phyloP scores from a whole-genome alignment of 2,329 filamentous ascomycete species.

The Colletotrichum euphorbiae region DNA sequence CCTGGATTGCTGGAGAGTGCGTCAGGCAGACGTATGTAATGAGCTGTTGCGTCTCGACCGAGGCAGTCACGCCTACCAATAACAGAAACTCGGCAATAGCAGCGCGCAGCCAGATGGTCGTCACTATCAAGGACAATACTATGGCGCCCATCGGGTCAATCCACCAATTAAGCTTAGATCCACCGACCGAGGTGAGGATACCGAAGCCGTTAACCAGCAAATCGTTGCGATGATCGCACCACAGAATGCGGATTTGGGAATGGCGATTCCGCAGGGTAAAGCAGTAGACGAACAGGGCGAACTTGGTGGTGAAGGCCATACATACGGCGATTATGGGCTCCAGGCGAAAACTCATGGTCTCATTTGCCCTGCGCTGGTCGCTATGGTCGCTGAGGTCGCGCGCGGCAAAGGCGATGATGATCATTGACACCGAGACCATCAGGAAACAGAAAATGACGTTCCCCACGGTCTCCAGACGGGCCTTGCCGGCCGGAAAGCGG shows the following conservation, averaged over 20 bases:
- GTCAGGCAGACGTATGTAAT: slow-evolving; percentile 98
- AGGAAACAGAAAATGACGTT: slow-evolving; percentile 97
- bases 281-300: slow-evolving; percentile 90
- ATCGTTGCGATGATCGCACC: slow-evolving; percentile 97
- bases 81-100: slow-evolving; percentile 91
- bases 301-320: slow-evolving; percentile 86
- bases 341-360: slow-evolving; percentile 77
- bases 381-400: slow-evolving; percentile 72
- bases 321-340: slow-evolving; percentile 87
- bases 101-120: slow-evolving; percentile 83
- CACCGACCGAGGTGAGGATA: slow-evolving; percentile 89
- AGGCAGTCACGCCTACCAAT: slow-evolving; percentile 88
- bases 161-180: slow-evolving; percentile 91
- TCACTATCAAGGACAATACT: slow-evolving; percentile 83
- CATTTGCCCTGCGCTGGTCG: slow-evolving; percentile 54
- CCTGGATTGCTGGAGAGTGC: slow-evolving; percentile 83
- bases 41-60: slow-evolving; percentile 87
- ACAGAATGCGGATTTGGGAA: slow-evolving; percentile 91
- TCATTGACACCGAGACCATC: slow-evolving; percentile 91
- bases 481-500: slow-evolving; percentile 92
- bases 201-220: slow-evolving; percentile 94
- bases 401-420: slow-evolving; percentile 89
- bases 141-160: slow-evolving; percentile 94
- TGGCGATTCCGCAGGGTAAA: slow-evolving; percentile 91
- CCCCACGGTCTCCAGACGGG: slow-evolving; percentile 91